A percentile compares a stretch with the other conserved stretches of the same genome.
phyloP scores from a whole-genome alignment of 1,139 yeast genomes.

The Hanseniaspora gamundiae region DNA sequence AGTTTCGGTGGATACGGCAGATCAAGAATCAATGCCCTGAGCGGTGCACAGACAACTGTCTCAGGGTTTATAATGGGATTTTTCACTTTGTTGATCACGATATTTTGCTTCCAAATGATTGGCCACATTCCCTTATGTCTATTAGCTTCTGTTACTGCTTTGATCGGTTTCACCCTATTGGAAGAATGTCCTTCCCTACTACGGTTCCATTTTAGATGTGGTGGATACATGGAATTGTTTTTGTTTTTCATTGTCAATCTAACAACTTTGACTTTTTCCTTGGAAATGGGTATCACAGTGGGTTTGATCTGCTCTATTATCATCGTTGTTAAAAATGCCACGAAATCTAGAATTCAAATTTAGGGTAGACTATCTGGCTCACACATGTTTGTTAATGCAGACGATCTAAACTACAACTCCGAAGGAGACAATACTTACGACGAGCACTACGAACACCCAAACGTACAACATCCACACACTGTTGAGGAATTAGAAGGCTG shows the following conservation, averaged over 20 bases:
- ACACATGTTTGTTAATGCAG: constrained; percentile 67
- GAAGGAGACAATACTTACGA: constrained; percentile 5
- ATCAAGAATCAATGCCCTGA: constrained; percentile 73
- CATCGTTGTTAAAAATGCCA: constrained; percentile 73
- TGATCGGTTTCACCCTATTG: constrained; percentile 67
- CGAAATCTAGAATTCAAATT: constrained; percentile 81
- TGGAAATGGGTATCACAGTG: constrained; percentile 79
- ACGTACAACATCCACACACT: too few relatives aligned
- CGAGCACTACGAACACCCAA: too few relatives aligned
- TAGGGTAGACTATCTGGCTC: constrained; percentile 75
- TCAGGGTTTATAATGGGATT: constrained; percentile 74
- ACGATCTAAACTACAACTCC: constrained; percentile 27
- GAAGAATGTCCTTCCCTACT: constrained; percentile 84
- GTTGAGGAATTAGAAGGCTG: constrained; percentile 78
- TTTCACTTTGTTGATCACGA: constrained; percentile 48
- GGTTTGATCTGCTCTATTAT: constrained; percentile 74
- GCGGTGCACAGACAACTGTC: constrained; percentile 76
- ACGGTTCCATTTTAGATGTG: constrained; percentile 56
- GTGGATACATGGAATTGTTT: constrained; percentile 65
- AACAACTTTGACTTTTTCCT: constrained; percentile 67
- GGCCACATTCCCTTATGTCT: constrained; percentile 72
- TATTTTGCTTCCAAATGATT: constrained; percentile 47
- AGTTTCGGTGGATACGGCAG: constrained; percentile 96
- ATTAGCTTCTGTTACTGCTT: constrained; percentile 67
- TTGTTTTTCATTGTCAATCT: constrained; percentile 63